Percentiles rank a stretch among this genome's conserved stretches.
Conservation (phyloP, 495 filamentous ascomycete species). For the Hypoxylon crocopeplum region DNA sequence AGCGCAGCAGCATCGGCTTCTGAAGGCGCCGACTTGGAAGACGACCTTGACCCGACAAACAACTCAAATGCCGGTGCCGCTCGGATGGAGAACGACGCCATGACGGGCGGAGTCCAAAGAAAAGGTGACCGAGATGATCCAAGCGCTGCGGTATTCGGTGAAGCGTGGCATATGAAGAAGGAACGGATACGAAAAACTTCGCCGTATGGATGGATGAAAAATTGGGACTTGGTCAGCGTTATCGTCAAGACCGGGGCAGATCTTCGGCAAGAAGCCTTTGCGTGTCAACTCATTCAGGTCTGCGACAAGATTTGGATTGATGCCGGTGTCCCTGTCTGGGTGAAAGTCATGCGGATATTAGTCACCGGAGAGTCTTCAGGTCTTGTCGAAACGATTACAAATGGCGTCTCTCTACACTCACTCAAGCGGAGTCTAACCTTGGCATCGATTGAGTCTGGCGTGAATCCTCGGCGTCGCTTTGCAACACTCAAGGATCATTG, state of each 20-base stretch:
- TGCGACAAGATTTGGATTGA: constrained; percentile 79
- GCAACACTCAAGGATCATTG: constrained; percentile 80
- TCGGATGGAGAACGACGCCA: constrained; percentile 81
- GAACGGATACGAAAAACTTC: constrained; percentile 77
- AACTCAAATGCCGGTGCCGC: constrained; percentile 72
- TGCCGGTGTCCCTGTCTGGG: constrained; percentile 75
- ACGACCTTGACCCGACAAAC: constrained; percentile 54
- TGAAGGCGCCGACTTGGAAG: constrained; percentile 51
- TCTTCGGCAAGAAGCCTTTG: constrained; percentile 78
- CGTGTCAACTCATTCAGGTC: constrained; percentile 76
- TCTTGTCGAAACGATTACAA: constrained; percentile 81
- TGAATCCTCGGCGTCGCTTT: constrained; percentile 70
- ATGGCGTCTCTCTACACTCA: constrained; percentile 77
- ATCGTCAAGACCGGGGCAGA: constrained; percentile 83
- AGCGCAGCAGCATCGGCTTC: constrained; percentile 39
- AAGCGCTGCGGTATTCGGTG: constrained; percentile 79
- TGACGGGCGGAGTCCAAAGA: constrained; percentile 75
- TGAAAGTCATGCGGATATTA: constrained; percentile 79
- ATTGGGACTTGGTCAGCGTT: constrained; percentile 80
- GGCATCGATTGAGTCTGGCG: constrained; percentile 66
- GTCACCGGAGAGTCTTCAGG: constrained; percentile 80
- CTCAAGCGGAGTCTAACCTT: constrained; percentile 77
- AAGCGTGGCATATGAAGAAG: constrained; percentile 77
- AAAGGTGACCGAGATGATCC: constrained; percentile 80
- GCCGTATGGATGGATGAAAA: constrained; percentile 79